Conservation (phyloP, 2,329 filamentous ascomycete species). For the Fusarium virguliforme region DNA sequence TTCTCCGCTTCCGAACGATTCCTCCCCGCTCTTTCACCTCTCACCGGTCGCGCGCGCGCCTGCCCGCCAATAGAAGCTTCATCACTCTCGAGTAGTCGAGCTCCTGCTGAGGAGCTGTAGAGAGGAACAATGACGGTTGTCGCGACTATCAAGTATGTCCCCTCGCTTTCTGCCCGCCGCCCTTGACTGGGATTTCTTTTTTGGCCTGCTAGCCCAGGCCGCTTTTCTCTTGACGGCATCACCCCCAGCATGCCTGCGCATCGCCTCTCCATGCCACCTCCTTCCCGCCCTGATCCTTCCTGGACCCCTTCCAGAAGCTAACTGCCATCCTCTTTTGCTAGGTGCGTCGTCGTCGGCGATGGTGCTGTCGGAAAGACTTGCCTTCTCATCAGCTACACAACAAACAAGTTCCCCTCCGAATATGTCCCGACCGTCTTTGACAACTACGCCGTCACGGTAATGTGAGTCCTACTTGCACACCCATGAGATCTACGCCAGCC, state of each 20-base stretch:
- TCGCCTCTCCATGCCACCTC: conserved; percentile 27
- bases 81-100: conserved; percentile 49
- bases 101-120: conserved; percentile 59
- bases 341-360: conserved; percentile 98
- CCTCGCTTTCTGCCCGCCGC: conserved; percentile 28
- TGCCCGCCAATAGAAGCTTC: conserved; percentile 47
- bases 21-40: conserved; percentile 34
- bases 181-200: conserved; percentile 22
- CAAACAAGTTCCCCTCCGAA: conserved; percentile 99
- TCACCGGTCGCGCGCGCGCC: conserved; percentile 45
- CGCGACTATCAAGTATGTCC: conserved; percentile 75
- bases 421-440: conserved; percentile 99
- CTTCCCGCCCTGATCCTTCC: neutral
- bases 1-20: conserved; percentile 33
- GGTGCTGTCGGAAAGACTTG: conserved; percentile 99
- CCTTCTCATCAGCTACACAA: conserved; percentile 98
- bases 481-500: conserved; percentile 37
- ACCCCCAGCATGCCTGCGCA: conserved; percentile 34
- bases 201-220: conserved; percentile 2
- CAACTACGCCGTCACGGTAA: conserved; percentile 99
- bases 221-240: conserved; percentile 15
- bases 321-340: conserved; percentile 58
- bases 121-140: conserved; percentile 70
- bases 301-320: conserved; percentile 34
- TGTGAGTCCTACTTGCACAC: conserved; percentile 76